Evolutionary conservation across 129 eudicot genomes (phyloP).

Genomic region (Daucus carota): DH1_v3.0 NC_030382.2:27128501-27129000

Average conservation of each 20-base stretch:
- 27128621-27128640: too few species aligned
- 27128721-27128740: background rate
- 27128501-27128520: too few species aligned
- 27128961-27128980: conserved; percentile 1
- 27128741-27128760: background rate
- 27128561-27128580: too few species aligned
- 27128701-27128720: too few species aligned
- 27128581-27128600: too few species aligned
- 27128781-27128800: conserved; percentile 83
- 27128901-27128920: conserved; percentile 34
- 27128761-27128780: conserved; percentile 33
- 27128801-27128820: conserved; percentile 85
- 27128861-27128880: conserved; percentile 24
- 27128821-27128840: conserved; percentile 93
- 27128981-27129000: background rate
- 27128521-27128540: too few species aligned
- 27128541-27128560: too few species aligned
- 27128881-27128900: conserved; percentile 33
- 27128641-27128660: too few species aligned
- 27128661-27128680: too few species aligned
- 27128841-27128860: conserved; percentile 53
- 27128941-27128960: conserved; percentile 1
- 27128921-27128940: conserved; percentile 52
- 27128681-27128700: too few species aligned
- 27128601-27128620: too few species aligned